Conservation (phyloP, 148 eudicot species). For the Persicaria tinctoria region DNA sequence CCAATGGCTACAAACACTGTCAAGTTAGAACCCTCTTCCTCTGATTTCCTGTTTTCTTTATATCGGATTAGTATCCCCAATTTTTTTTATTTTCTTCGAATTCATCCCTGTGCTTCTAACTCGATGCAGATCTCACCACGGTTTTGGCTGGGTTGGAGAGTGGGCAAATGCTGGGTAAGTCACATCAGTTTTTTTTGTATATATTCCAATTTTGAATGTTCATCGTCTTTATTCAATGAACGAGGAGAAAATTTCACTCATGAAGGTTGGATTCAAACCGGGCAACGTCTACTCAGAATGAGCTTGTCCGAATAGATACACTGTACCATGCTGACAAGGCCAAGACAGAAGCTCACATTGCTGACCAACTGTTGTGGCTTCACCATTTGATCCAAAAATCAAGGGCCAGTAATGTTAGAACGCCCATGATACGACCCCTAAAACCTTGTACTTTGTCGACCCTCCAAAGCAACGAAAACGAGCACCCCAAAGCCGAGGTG, state of each 20-base stretch:
- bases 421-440: constrained; percentile 15
- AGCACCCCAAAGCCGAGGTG: background rate
- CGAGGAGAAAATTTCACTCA: background rate
- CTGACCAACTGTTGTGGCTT: constrained; percentile 72
- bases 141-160: constrained; percentile 99
- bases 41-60: constrained; percentile 2
- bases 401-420: constrained; percentile 25
- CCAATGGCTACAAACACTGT: constrained; percentile 77
- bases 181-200: constrained; percentile 8
- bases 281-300: constrained; percentile 36
- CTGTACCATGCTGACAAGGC: constrained; percentile 77
- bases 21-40: constrained; percentile 41
- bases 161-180: constrained; percentile 88
- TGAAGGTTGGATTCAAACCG: constrained; percentile 57
- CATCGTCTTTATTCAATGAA: background rate
- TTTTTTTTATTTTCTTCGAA: background rate
- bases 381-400: constrained; percentile 45
- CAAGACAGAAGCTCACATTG: constrained; percentile 63
- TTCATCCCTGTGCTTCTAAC: background rate
- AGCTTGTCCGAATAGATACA: constrained; percentile 60
- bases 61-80: background rate
- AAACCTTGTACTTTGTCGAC: constrained; percentile 19
- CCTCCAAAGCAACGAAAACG: background rate
- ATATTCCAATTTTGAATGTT: background rate
- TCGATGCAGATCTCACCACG: constrained; percentile 68